Evolutionary conservation across 306 rosid species (phyloP).

Genomic region (Vigna trinervia): DNA sequence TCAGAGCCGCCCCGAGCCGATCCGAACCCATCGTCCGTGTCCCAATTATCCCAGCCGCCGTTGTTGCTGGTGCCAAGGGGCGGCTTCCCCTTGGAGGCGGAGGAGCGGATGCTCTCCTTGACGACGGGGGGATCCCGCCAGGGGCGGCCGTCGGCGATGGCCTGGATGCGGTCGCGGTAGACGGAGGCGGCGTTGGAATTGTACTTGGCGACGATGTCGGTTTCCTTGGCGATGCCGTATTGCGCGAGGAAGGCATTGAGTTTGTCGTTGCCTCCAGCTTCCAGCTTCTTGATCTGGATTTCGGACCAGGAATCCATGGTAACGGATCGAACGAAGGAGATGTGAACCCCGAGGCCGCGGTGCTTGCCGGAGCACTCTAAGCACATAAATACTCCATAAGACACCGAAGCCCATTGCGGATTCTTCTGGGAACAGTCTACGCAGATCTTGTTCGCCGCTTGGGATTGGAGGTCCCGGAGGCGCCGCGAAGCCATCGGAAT

Average conservation of each 20-base stretch:
- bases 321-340: constrained; percentile 97
- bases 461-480: constrained; percentile 89
- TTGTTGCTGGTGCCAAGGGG: constrained; percentile 53
- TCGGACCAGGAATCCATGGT: constrained; percentile 99
- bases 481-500: constrained; percentile 77
- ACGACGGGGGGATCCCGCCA: constrained; percentile 94
- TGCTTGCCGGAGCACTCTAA: constrained; percentile 98
- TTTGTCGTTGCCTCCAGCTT: constrained; percentile 84
- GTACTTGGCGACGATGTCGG: constrained; percentile 84
- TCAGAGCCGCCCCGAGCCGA: constrained; percentile 54
- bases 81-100: constrained; percentile 65
- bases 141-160: constrained; percentile 85
- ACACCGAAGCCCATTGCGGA: constrained; percentile 99
- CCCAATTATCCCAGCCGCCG: constrained; percentile 94
- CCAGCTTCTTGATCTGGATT: constrained; percentile 97
- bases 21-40: constrained; percentile 64
- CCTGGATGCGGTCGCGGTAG: constrained; percentile 90
- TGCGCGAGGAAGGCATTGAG: constrained; percentile 77
- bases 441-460: constrained; percentile 80
- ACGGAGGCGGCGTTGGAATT: constrained; percentile 83
- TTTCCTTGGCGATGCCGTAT: constrained; percentile 84
- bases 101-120: constrained; percentile 62
- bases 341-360: constrained; percentile 98
- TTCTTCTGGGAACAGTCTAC: constrained; percentile 96
- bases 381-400: constrained; percentile 97